Conservation (phyloP, 1,284 basidiomycete species). For the Leccinum griseonigrum region DNA sequence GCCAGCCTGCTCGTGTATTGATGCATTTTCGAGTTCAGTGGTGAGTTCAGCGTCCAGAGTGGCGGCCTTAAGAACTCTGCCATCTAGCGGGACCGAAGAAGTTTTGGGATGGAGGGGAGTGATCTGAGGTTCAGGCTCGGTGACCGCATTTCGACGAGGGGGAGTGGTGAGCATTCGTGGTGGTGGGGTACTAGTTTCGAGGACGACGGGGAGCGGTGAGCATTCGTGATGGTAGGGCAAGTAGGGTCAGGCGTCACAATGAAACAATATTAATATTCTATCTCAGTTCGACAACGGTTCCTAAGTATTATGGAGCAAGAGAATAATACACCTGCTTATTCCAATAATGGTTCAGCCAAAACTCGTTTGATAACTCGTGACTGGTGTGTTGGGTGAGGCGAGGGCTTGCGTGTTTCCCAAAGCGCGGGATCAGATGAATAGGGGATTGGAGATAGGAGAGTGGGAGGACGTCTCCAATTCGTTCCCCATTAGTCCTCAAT, state of each 20-base stretch:
- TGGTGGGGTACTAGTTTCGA: no score
- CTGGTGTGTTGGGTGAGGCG: neutral
- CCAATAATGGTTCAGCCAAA: neutral
- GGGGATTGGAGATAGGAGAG: neutral
- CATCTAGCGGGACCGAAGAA: neutral
- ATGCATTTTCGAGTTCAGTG: neutral
- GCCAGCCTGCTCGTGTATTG: neutral
- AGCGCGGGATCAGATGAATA: neutral
- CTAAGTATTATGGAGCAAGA: neutral
- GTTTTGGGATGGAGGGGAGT: neutral
- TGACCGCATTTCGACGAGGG: neutral
- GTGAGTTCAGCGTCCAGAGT: neutral
- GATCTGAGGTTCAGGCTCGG: neutral
- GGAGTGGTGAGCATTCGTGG: no score
- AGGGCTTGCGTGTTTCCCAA: neutral
- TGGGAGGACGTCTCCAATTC: neutral
- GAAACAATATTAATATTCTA: no score
- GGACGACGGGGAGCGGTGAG: no score
- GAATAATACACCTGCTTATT: neutral
- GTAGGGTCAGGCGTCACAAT: no score
- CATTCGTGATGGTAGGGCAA: no score
- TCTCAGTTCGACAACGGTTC: neutral
- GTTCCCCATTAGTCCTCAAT: neutral
- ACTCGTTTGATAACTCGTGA: neutral
- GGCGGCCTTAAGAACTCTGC: neutral